Evolutionary conservation across 2,329 filamentous ascomycete genomes (phyloP), one percentile per base, ranked within the genome.

Genomic region (Amauroascus niger): DNA sequence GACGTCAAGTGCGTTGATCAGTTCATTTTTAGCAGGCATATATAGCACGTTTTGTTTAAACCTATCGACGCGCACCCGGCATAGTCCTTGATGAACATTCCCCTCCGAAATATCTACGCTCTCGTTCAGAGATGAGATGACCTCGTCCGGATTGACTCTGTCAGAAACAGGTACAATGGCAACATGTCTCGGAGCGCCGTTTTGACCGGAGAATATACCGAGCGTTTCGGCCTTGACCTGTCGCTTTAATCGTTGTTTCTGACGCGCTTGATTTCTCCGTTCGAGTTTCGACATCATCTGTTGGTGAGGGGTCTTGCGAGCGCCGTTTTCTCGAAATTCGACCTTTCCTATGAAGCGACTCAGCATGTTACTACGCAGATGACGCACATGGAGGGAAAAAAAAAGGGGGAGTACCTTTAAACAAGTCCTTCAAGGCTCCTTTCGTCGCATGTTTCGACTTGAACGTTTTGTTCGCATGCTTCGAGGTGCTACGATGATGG

Each of bases 271-370:
- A 71, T 98, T 97, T 63, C 88, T 84, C 56, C 93, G 86, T 71
- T 95, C 89, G 69, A 98, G 80, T 73, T 97, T 98, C 55, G 89
- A 95, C 87, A 96, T 91, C 73, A 96, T 82, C 74, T 95, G 88
- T 69, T 98, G 93, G 69, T 95, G 88, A 53, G 88, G 88, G 14
- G 91, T 95, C 71, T 88, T 94, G 65, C 91, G 83, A 63, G 77
- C 76, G 57, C 84, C 84, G 63, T 79, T 81, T 66, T 95, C 87
- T 64, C 81, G 74, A 53, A 77, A 66, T 62, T 83, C 84, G 48
- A 91, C 79, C 70, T 93, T 93, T 67, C 90, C 88, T 93, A 58
- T 55, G 55, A 41, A 62, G 40, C 60, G 53, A 62, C 6, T 63
- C 24, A 41, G 8, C 7, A 39, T 22, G 28, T 28, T 4, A 22